Evolutionary conservation across 345 rosid genomes (phyloP), one percentile per base, ranked within the genome.

Genomic region (Erodium maritimum): DNA sequence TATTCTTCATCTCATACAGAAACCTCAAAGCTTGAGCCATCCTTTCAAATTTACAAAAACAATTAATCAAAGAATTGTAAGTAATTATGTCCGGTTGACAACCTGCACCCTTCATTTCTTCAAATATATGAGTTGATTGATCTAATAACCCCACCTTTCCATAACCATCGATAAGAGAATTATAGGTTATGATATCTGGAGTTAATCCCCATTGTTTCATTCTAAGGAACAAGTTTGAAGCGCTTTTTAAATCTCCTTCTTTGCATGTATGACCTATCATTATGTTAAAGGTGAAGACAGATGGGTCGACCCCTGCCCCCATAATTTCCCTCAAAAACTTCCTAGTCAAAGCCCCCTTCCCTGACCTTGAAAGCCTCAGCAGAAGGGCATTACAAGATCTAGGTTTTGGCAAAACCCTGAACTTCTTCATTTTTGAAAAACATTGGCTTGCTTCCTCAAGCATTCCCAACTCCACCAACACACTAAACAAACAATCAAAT

Each of bases 401-500:
- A 1, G 66, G 69, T 61, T 83, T 83, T 5, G 90, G 87, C 69
- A 83, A 81, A 33, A 83, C 81, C 60, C 75, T 63, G 54, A 60
- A 79, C 53, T 73, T 76, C 71, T 71, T 74, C 90, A 83, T 83
- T 73, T 65, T 83, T 10, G 55, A 33, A 65, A 83, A 86, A 59
- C 87, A 83, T 34, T 48, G 34, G 1, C 54, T 57, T 33, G 94
- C 94, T 55, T 81, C 85, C 59, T 79, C 79, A 55, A 83, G 74
- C 83, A 77, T 69, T 55, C 80, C 87, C 60, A 81, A 50, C 21
- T 86, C 90, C 67, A 86, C 74, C 59, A 81, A 68, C 67, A 76
- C 80, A 63, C 82, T 78, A 71, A 86, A 86, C 65, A 86, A 73
- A 55, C 85, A 79, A 86, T 86, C 86, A 68, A 86, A 86, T 12